Evolutionary conservation across 176 grass and related monocot species (phyloP), one percentile per base, ranked within the genome.

Genomic region (Musa troglodytarum): DNA sequence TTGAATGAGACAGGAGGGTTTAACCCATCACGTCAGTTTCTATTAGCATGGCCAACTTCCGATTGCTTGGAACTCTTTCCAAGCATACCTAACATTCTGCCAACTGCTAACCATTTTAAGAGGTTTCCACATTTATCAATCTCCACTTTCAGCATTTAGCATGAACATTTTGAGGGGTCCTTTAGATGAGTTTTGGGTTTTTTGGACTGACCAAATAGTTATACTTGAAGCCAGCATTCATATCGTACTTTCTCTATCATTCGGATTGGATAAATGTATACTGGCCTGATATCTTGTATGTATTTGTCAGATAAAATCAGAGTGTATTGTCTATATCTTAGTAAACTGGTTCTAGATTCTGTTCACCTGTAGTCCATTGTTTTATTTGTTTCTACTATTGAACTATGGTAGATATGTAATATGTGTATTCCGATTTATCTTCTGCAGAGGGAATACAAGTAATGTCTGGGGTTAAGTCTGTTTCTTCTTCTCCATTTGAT

Each of bases 261-360:
- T 69, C 34, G 9, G 34, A n/a, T 69, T 69, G 65, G 65, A 14
- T 43, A 43, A 68, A 26, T 43, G 16, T 13, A 68, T 68, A 7
- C 34, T 43, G 2, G 2, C 13, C 9, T 43, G 24, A 19, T 20
- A 10, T 69, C 15, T 50, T 17, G n/a, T 49, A 20, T 65, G 21
- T 24, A 65, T 65, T 28, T 25, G 21, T 13, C 21, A 65, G 23
- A 65, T 52, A 21, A 50, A 50, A 51, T 20, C 17, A 20, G 43
- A 19, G 7, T 51, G 9, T 51, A 70, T 70, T 20, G 43, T 70
- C 49, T 49, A 26, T 65, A 65, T 12, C 63, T 65, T 65, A 81
- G 75, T 85, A 77, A 76, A 82, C 81, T 88, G 81, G 76, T 86
- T 69, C 74, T 82, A 77, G 82, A 84, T 92, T 83, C 53, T 52